Evolutionary conservation across 768 basidiomycete species (phyloP), one percentile per base, ranked within the genome.

Genomic region (Tricholoma sp.): DNA sequence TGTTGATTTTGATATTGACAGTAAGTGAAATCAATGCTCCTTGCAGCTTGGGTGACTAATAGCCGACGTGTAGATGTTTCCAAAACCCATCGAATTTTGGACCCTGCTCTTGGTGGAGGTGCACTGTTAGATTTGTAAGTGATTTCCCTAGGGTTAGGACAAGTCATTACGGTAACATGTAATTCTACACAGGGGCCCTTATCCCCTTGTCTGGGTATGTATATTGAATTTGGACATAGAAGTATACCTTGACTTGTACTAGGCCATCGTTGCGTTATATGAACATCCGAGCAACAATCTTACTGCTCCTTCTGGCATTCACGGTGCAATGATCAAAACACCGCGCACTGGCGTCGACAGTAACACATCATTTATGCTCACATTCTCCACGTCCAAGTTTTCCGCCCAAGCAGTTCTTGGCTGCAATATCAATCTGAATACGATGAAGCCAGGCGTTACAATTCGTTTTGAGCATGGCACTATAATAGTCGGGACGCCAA

Each of bases 71-170:
- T 56, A 90, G 89, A 85, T 61, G 72, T 85, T 43, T 84, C 88
- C 0, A 74, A 72, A 57, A 87, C 83, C 0, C 84, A 91, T 71
- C 76, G 93, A 54, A 89, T 94, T 59, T 69, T 94, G 57, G 83
- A 94, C 64, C 91, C 93, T 3, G 68, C 70, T 18, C 79, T 96
- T 4, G 93, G 89, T 22, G 92, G 93, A 9, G 92, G 92, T 0
- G 90, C 85, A 11, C 67, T 96, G 27, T 80, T 96, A 19, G 93
- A 94, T 68, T 79, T 94, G 88, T 91, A 61, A 70, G 86, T 71
- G 7, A 39, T 24, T 55, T 35, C 10, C 11, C 5, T 47, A 18
- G 22, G 31, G 5, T 11, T 14, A 14, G 56, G 14, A 22, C 49
- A 50, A 16, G 21, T n/a, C 14, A n/a, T n/a, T 50, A 43, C 43